These are phyloP conservation scores for Botrytis paeoniae DNA, from an alignment of 2,329 filamentous ascomycete species.

Conservation along the genomic window DNA sequence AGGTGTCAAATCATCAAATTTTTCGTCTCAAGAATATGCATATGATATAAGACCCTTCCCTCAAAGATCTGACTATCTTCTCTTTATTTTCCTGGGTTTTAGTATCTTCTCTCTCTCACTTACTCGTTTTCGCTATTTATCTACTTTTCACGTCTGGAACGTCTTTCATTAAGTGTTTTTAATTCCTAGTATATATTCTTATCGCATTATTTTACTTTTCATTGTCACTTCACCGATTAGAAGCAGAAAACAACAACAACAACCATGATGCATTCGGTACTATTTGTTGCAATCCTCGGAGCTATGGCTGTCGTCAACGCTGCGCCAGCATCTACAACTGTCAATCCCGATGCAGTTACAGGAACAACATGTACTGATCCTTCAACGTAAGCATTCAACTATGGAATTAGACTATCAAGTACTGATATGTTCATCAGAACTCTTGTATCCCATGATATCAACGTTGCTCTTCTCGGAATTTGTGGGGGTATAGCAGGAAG, in stretches of 20 bases:
- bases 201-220: background rate
- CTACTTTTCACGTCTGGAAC: background rate
- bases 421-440: conserved; percentile 22
- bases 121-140: background rate
- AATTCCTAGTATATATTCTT: background rate
- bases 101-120: too few relatives aligned
- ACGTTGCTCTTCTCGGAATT: conserved; percentile 47
- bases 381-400: conserved; percentile 29
- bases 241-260: background rate
- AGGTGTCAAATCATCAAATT: background rate
- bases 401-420: background rate
- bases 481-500: conserved; percentile 49
- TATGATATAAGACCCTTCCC: background rate
- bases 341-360: conserved; percentile 37
- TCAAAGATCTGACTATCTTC: background rate
- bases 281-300: background rate
- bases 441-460: conserved; percentile 44
- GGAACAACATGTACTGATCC: conserved; percentile 38
- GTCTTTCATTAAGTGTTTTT: background rate
- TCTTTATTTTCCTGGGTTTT: background rate
- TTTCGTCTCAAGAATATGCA: background rate
- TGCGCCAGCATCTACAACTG: conserved; percentile 22
- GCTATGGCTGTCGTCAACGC: conserved; percentile 5
- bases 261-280: background rate
- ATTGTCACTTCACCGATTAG: background rate